Evolutionary conservation across 2,329 filamentous ascomycete genomes (phyloP), one percentile per base, ranked within the genome.

Genomic region (Neopestalotiopsis clavispora): DNA sequence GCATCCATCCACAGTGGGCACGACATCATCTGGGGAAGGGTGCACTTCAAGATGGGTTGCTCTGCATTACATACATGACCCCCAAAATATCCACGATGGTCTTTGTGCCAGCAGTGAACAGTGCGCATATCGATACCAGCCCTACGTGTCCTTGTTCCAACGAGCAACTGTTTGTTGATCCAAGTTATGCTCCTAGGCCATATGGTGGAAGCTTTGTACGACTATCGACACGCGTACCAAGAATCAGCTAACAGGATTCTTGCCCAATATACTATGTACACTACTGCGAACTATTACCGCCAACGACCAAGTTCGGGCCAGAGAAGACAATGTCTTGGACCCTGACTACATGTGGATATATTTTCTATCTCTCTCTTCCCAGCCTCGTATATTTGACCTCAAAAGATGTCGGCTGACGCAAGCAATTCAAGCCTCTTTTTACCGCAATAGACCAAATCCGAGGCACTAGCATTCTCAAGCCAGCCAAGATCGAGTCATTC

Each of bases 11-110:
- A 38, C 10, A 10, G 34, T 38, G 34, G 34, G 20, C 42, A 38
- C 34, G 34, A 30, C 38, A 60, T 42, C 66, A 52, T n/a, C n/a
- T 52, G 45, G n/a, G 45, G 45, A 52, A 38, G 4, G 34, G 45
- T 9, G 45, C 42, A 49, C 42, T 52, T 52, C 40, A 28, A 17
- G 20, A 52, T 20, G 17, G 20, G 45, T n/a, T 52, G 45, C 45
- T 20, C 20, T 52, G 45, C n/a, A n/a, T 52, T 14, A n/a, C 52
- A 56, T 62, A 49, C 52, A 56, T 62, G 65, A 34, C 23, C 45
- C 34, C 20, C 45, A 20, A 28, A 9, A 52, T 52, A 52, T 52
- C 45, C 45, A 52, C 45, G 45, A n/a, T 52, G 42, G 17, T 23
- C 45, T 52, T 52, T 52, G 45, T 52, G 17, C n/a, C 45, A 52